phyloP scores from a whole-genome alignment of 768 basidiomycete species.

The Stropharia rugosoannulata region DNA sequence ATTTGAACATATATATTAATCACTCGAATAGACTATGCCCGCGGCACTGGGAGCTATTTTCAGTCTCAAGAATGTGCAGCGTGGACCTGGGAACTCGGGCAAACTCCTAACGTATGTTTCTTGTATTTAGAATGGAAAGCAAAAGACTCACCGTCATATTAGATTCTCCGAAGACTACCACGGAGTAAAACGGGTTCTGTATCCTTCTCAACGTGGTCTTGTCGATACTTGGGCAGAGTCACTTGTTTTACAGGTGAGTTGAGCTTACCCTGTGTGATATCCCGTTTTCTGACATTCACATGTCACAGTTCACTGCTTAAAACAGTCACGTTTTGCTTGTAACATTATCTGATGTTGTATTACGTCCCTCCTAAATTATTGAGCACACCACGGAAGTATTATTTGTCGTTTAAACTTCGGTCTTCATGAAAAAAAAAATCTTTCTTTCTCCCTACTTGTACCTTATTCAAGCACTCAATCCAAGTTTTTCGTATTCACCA shows the following conservation, averaged over 20 bases:
- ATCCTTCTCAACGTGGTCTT: constrained; percentile 34
- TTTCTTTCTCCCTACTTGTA: too few species aligned
- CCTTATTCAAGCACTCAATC: too few species aligned
- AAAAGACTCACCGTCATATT: not conserved
- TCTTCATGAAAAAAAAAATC: too few species aligned
- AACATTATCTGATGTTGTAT: too few species aligned
- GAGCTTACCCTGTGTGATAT: too few species aligned
- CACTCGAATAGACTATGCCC: constrained; percentile 37
- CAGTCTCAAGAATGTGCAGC: constrained; percentile 36
- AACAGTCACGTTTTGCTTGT: too few species aligned
- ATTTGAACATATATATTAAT: constrained; percentile 1
- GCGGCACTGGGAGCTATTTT: constrained; percentile 45
- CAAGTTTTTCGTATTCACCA: too few species aligned
- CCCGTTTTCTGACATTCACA: too few species aligned
- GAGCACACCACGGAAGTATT: too few species aligned
- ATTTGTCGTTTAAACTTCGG: too few species aligned
- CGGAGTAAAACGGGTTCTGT: constrained; percentile 28
- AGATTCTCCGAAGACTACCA: constrained; percentile 37
- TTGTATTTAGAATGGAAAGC: not conserved
- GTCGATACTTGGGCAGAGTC: constrained; percentile 45
- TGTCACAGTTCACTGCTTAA: too few species aligned
- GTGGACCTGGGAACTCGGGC: constrained; percentile 38
- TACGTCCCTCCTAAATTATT: too few species aligned
- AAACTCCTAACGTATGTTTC: constrained; percentile 34
- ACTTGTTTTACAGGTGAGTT: constrained; percentile 32